These are phyloP conservation scores for Phylloporus sp. DNA, from an alignment of 768 basidiomycete genomes.

Conservation along the genomic window DNA sequence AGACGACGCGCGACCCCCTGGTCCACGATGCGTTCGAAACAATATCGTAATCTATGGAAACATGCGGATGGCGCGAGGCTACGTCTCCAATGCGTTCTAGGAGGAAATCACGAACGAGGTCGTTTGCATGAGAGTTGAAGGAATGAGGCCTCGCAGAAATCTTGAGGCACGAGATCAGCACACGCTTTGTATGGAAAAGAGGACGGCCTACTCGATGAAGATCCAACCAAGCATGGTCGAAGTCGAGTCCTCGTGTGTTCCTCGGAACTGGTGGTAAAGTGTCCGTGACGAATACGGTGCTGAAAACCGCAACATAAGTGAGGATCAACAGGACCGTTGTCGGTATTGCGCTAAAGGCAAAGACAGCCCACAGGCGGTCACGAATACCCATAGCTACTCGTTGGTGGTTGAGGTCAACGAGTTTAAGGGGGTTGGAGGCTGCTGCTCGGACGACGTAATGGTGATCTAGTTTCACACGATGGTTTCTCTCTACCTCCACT, in stretches of 20 bases:
- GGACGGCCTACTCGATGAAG: constrained; percentile 44
- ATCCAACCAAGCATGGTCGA: constrained; percentile 56
- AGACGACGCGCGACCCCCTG: constrained; percentile 29
- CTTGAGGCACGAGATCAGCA: constrained; percentile 25
- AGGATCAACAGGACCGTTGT: constrained; percentile 45
- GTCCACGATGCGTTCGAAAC: constrained; percentile 50
- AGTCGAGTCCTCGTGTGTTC: constrained; percentile 42
- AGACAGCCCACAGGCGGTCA: constrained; percentile 19
- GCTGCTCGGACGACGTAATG: background rate
- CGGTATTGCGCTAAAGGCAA: constrained; percentile 40
- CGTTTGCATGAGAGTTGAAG: constrained; percentile 75
- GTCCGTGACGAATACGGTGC: constrained; percentile 46
- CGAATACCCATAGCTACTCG: constrained; percentile 22
- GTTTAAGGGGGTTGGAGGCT: background rate
- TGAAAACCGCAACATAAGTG: constrained; percentile 47
- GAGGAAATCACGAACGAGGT: constrained; percentile 58
- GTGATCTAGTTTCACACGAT: background rate
- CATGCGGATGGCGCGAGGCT: constrained; percentile 39
- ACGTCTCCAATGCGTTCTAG: constrained; percentile 49
- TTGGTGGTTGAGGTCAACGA: background rate
- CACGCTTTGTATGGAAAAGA: background rate
- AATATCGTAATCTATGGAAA: constrained; percentile 51
- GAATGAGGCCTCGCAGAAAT: constrained; percentile 72
- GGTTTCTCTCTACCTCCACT: too few relatives aligned
- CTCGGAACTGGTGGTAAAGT: constrained; percentile 43